Evolutionary conservation across 306 rosid genomes (phyloP).

Genomic region (Glycine latifolia): DNA sequence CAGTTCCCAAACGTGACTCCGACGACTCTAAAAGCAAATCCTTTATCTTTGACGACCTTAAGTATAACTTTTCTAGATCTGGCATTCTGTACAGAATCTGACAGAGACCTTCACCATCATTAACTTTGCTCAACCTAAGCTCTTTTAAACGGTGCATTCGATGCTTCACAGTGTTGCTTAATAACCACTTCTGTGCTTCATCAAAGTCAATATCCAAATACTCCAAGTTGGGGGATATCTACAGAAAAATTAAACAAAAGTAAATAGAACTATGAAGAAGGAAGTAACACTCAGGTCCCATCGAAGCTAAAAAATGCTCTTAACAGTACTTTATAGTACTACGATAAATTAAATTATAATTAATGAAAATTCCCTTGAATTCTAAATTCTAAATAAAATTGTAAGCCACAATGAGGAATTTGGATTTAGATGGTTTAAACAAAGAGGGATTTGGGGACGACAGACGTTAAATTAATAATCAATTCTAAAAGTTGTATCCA

Average conservation of each 20-base stretch:
- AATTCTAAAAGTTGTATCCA: too few species aligned
- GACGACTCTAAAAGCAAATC: too few species aligned
- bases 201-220: neutral
- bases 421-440: neutral
- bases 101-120: neutral
- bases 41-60: too few species aligned
- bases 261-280: neutral
- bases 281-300: neutral
- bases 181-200: neutral
- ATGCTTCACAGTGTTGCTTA: neutral
- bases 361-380: too few species aligned
- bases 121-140: neutral
- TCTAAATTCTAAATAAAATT: neutral
- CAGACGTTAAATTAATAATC: too few species aligned
- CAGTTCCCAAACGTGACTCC: neutral
- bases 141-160: slow-evolving; percentile 1
- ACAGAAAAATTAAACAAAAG: neutral
- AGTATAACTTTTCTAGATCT: neutral
- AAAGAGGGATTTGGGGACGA: neutral
- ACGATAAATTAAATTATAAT: too few species aligned
- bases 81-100: slow-evolving; percentile 39
- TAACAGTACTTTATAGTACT: neutral
- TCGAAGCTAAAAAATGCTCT: neutral
- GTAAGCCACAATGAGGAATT: neutral
- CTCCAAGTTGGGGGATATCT: slow-evolving; percentile 36